Base-by-base conservation (phyloP, 148 eudicot species). In the Vaccinium vitisidaea region DNA sequence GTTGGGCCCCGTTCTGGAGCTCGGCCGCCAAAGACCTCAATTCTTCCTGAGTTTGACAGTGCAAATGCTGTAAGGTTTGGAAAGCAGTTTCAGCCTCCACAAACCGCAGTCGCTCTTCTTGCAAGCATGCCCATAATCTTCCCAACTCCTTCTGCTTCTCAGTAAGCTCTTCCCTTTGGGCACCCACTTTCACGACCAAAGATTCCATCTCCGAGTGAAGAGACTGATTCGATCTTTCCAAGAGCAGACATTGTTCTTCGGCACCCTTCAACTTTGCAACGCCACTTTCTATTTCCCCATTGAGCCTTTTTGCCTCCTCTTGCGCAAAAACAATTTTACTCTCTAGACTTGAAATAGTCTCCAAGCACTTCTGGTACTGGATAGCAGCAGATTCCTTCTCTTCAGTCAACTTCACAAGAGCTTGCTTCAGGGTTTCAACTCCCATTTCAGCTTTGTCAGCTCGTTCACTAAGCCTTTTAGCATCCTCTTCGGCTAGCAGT, bases 111-210 rank as follows among this genome's bases (percentile, higher is more conserved):
- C 94, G 91, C 86, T 97, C 99, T 89, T 95, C 99, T 82, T 97
- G 98, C 65, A 97, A 84, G 86, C 91, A 90, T 32, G 95, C 86
- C 99, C 98, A 95, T 11, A 97, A 89, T 85, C 92, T 93, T 63
- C 98, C 97, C 83, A 95, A 83, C 84, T 97, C 98, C 85, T 90
- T 90, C 89, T 97, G 98, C 90, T 94, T 95, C 86, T 97, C 98
- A 4, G 92, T 91, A 70, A 97, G 87, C 82, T 95, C 97, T 88
- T 95, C 88, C 75, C 87, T 89, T 83, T 94, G 99, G 85, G 81
- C 70, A 46, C 91, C 92, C 77, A 92, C 90, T 87, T 92, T 93
- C 85, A 90, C 80, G 53, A 85, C 92, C 89, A 93, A 86, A 43
- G 92, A 84, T 79, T 90, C 95, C 81, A 96, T 84, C 83, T 93